Evolutionary conservation across 257 asterid species (phyloP).

Genomic region (Dorcoceras hygrometricum): DNA sequence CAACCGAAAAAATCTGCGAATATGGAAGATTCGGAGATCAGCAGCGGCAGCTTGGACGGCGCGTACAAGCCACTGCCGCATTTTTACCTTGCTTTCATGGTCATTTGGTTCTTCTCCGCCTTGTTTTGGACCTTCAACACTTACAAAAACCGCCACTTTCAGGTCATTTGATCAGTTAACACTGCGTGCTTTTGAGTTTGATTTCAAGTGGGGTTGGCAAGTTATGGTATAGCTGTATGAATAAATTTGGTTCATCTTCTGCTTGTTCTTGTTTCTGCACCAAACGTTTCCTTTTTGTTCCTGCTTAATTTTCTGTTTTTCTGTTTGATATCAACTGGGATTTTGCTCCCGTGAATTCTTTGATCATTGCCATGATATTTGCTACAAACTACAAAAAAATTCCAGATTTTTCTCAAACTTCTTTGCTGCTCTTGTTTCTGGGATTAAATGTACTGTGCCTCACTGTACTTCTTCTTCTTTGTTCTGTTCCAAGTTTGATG

Average conservation of each 20-base stretch:
- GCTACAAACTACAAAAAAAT: too few species aligned
- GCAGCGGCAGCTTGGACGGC: conserved; percentile 34
- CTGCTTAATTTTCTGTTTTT: not conserved
- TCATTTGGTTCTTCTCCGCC: conserved; percentile 65
- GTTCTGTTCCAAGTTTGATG: not conserved
- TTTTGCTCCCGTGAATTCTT: not conserved
- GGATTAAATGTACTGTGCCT: too few species aligned
- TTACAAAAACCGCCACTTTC: conserved; percentile 64
- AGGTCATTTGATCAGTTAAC: conserved; percentile 41
- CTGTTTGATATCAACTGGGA: not conserved
- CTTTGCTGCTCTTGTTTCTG: too few species aligned
- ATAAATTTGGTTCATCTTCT: not conserved
- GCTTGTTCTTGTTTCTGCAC: not conserved
- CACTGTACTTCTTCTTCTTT: not conserved
- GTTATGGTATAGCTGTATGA: too few species aligned
- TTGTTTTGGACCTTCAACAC: conserved; percentile 72
- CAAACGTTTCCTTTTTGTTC: not conserved
- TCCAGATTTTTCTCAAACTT: too few species aligned
- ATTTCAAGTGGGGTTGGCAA: not conserved
- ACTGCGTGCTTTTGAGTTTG: not conserved
- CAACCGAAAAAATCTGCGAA: not conserved
- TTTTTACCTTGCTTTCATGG: conserved; percentile 47
- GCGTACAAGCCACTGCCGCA: conserved; percentile 59
- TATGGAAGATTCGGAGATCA: conserved; percentile 38
- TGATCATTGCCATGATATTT: too few species aligned